These are phyloP conservation scores for Platismatia glauca DNA, from an alignment of 495 filamentous ascomycete species.

Conservation along the genomic window DNA sequence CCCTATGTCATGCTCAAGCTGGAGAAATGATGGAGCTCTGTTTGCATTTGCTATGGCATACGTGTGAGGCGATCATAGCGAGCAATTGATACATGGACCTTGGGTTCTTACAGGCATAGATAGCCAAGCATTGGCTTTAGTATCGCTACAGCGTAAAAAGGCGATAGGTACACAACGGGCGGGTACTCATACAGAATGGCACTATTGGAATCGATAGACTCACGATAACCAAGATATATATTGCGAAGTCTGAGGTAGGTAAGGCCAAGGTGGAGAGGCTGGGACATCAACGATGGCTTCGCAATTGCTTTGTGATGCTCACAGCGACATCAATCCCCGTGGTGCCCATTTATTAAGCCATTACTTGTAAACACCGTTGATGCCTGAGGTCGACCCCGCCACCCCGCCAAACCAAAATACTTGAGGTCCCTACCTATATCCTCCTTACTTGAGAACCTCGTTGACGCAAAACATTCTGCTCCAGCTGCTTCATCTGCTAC, in stretches of 20 bases:
- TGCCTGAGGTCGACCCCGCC: too few species aligned
- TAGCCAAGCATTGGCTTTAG: not conserved
- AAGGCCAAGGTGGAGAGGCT: too few species aligned
- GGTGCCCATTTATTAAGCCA: too few species aligned
- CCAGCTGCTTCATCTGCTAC: not conserved
- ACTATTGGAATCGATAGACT: not conserved
- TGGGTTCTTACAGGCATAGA: not conserved
- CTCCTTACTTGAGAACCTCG: too few species aligned
- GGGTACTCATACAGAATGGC: not conserved
- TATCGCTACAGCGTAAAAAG: not conserved
- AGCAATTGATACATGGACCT: not conserved
- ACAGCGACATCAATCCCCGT: too few species aligned
- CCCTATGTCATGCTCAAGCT: constrained; percentile 91
- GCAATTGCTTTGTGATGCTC: constrained; percentile 8
- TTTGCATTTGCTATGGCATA: not conserved
- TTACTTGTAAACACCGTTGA: too few species aligned
- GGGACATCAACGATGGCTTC: not conserved
- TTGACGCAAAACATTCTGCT: too few species aligned
- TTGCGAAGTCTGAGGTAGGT: not conserved
- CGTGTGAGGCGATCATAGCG: not conserved
- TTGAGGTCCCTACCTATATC: too few species aligned
- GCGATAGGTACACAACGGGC: not conserved
- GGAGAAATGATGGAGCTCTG: constrained; percentile 28
- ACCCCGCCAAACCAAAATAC: too few species aligned
- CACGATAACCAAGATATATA: not conserved